Conservation (phyloP, 139 green algal genomes). For the Chlamydomonas sp. region DNA sequence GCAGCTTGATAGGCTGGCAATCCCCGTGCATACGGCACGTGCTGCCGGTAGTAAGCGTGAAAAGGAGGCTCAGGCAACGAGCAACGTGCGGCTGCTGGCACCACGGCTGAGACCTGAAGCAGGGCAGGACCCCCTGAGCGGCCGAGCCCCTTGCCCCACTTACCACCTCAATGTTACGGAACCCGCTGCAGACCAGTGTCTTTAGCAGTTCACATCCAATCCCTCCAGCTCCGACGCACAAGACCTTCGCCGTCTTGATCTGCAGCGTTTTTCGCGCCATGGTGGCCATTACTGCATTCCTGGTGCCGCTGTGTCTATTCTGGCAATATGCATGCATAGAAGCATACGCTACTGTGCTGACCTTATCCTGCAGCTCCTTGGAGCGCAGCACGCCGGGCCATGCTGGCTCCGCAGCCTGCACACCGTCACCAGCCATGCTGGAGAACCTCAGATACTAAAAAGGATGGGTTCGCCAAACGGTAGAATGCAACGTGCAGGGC, state of each 20-base stretch:
- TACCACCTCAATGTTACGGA: constrained; percentile 91
- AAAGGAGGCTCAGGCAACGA: neutral
- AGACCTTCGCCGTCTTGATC: constrained; percentile 70
- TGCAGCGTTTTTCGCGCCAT: neutral
- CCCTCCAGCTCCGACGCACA: constrained; percentile 95
- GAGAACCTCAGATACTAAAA: neutral
- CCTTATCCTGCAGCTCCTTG: constrained; percentile 35
- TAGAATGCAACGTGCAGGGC: too few species aligned
- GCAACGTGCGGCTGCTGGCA: too few species aligned
- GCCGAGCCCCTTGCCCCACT: neutral
- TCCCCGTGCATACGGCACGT: too few species aligned
- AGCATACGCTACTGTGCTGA: neutral
- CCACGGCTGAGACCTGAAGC: too few species aligned
- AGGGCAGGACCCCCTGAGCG: too few species aligned
- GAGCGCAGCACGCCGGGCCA: constrained; percentile 34
- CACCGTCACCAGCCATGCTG: neutral
- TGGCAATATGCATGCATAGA: neutral
- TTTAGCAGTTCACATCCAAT: constrained; percentile 99
- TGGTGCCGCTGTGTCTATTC: neutral
- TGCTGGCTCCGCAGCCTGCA: neutral
- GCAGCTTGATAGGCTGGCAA: neutral
- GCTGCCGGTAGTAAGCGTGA: too few species aligned
- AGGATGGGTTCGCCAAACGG: neutral
- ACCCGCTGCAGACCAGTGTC: constrained; percentile 93
- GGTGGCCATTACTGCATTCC: neutral